Percentiles rank a stretch among this genome's conserved stretches.
Evolutionary conservation across 2,329 filamentous ascomycete genomes (phyloP).

Genomic region (Fusarium albosuccineum): DNA sequence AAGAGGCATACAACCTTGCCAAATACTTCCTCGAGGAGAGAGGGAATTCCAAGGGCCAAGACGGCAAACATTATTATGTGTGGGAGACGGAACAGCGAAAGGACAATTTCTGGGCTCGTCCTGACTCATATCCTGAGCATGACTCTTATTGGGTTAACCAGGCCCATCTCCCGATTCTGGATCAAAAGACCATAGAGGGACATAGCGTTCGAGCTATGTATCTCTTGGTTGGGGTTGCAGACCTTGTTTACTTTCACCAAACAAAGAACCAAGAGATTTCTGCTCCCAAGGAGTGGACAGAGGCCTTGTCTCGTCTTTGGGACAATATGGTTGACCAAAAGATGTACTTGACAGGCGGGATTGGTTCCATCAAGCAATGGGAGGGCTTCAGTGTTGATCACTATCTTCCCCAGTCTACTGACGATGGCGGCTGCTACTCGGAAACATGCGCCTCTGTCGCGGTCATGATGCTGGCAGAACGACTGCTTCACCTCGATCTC

Average conservation of each 20-base stretch:
- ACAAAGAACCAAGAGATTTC: constrained; percentile 35
- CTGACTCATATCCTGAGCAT: constrained; percentile 60
- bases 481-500: constrained; percentile 66
- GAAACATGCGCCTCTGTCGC: constrained; percentile 49
- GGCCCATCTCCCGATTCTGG: constrained; percentile 66
- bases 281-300: constrained; percentile 46
- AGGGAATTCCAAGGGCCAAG: constrained; percentile 53
- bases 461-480: constrained; percentile 71
- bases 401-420: constrained; percentile 19
- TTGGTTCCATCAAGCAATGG: constrained; percentile 60
- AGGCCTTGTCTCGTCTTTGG: constrained; percentile 65
- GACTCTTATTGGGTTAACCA: constrained; percentile 65
- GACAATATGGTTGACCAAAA: constrained; percentile 71
- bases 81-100: constrained; percentile 64
- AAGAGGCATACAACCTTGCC: constrained; percentile 60
- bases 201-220: constrained; percentile 73
- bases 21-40: constrained; percentile 52
- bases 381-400: constrained; percentile 34
- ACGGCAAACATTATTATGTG: constrained; percentile 73
- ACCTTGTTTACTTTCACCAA: constrained; percentile 56
- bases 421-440: constrained; percentile 20
- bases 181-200: constrained; percentile 59
- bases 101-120: constrained; percentile 59
- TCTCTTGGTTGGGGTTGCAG: constrained; percentile 69
- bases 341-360: constrained; percentile 73